A percentile compares a stretch with the other conserved stretches of the same genome.
These are phyloP conservation scores for Symbiodinium pilosum DNA, from an alignment of 73 alveolate genomes.

Conservation along the genomic window DNA sequence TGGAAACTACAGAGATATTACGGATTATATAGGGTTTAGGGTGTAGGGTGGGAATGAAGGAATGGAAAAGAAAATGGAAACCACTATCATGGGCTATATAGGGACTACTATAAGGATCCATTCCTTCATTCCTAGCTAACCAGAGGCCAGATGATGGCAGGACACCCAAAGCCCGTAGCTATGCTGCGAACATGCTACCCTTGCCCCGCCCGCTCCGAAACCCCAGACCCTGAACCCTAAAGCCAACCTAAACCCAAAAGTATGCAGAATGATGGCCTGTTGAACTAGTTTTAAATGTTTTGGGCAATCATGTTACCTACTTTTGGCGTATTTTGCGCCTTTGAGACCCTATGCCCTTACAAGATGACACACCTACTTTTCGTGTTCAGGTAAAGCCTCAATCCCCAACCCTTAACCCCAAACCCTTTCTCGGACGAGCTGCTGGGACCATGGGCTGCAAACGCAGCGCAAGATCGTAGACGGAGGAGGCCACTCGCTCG, in stretches of 20 bases:
- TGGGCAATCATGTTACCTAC: background rate
- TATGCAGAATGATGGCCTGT: no score
- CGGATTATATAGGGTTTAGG: no score
- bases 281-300: no score
- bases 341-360: background rate
- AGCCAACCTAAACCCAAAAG: background rate
- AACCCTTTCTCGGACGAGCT: background rate
- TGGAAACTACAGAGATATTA: background rate
- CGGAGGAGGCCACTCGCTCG: background rate
- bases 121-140: no score
- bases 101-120: no score
- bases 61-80: no score
- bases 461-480: background rate
- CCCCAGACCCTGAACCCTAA: background rate
- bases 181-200: background rate
- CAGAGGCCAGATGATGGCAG: no score
- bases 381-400: background rate
- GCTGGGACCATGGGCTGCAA: slow-evolving; percentile 12
- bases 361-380: background rate
- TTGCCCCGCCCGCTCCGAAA: background rate
- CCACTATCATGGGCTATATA: no score
- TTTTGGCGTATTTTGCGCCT: background rate
- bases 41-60: no score
- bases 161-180: no score
- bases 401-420: background rate